These are phyloP conservation scores for Arthrobotrys pseudoclavata DNA, from an alignment of 2,329 filamentous ascomycete species.

Conservation along the genomic window DNA sequence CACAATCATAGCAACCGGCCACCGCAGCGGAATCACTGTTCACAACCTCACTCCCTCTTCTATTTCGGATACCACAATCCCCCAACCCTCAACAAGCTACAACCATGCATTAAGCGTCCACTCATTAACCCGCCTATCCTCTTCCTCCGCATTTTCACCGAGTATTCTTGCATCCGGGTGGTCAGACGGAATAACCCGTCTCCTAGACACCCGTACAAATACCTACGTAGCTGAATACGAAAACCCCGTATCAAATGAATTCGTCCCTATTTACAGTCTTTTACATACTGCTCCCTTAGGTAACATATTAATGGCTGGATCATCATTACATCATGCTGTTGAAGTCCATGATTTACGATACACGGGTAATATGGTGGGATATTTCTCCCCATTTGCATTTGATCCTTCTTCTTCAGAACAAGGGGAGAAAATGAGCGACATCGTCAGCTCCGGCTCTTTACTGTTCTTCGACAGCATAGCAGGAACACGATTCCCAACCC, in stretches of 20 bases:
- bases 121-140: slow-evolving; percentile 36
- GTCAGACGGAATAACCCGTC: slow-evolving; percentile 49
- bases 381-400: slow-evolving; percentile 9
- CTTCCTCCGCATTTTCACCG: slow-evolving; percentile 18
- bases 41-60: slow-evolving; percentile 17
- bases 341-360: slow-evolving; percentile 51
- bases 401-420: not conserved
- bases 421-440: slow-evolving; percentile 12
- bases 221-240: slow-evolving; percentile 25
- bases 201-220: slow-evolving; percentile 36
- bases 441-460: slow-evolving; percentile 19
- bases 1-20: slow-evolving; percentile 30
- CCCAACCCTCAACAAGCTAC: slow-evolving; percentile 29
- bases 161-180: slow-evolving; percentile 45
- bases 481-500: not conserved
- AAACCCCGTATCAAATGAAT: slow-evolving; percentile 28
- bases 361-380: slow-evolving; percentile 10
- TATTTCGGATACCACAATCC: not conserved
- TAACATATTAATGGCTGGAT: slow-evolving; percentile 28
- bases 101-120: slow-evolving; percentile 38
- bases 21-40: slow-evolving; percentile 38
- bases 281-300: slow-evolving; percentile 40
- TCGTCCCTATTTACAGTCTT: slow-evolving; percentile 38
- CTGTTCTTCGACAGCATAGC: slow-evolving; percentile 22
- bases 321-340: slow-evolving; percentile 41